Conservation (phyloP, 306 rosid genomes). For the Sindora glabra region DNA sequence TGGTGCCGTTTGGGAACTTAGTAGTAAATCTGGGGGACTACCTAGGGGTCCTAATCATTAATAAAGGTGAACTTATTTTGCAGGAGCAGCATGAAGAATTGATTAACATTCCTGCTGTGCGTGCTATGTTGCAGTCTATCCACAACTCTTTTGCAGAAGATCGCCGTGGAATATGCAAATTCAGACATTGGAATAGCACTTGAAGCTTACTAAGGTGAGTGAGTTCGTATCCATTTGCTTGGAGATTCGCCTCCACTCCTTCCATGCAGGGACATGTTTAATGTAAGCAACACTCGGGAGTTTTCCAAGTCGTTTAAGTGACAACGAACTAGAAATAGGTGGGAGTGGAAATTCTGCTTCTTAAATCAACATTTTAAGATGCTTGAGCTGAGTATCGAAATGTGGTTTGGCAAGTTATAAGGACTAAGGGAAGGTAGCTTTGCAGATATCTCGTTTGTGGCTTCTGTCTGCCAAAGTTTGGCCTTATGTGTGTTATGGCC, state of each 20-base stretch:
- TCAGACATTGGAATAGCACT: conserved; percentile 49
- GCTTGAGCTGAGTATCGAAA: background rate
- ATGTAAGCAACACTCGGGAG: background rate
- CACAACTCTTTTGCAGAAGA: conserved; percentile 46
- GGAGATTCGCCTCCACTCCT: background rate
- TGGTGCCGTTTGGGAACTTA: background rate
- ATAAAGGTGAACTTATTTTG: conserved; percentile 14
- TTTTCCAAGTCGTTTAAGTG: background rate
- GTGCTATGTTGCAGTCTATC: conserved; percentile 58
- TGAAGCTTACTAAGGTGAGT: conserved; percentile 23
- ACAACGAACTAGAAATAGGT: background rate
- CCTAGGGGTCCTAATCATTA: background rate
- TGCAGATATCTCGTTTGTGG: background rate
- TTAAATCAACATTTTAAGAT: background rate
- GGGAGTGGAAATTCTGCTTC: background rate
- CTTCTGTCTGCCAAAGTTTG: too few relatives aligned
- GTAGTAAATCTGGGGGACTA: background rate
- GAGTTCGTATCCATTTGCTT: background rate
- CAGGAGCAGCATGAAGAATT: conserved; percentile 65
- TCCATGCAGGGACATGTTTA: background rate
- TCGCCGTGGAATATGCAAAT: conserved; percentile 84
- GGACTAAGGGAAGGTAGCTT: too few relatives aligned
- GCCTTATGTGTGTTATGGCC: background rate
- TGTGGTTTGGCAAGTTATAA: too few relatives aligned
- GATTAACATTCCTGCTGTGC: conserved; percentile 42